Evolutionary conservation across 2,329 filamentous ascomycete species (phyloP), one percentile per base, ranked within the genome.

Genomic region (Pseudogymnoascus sp.): DNA sequence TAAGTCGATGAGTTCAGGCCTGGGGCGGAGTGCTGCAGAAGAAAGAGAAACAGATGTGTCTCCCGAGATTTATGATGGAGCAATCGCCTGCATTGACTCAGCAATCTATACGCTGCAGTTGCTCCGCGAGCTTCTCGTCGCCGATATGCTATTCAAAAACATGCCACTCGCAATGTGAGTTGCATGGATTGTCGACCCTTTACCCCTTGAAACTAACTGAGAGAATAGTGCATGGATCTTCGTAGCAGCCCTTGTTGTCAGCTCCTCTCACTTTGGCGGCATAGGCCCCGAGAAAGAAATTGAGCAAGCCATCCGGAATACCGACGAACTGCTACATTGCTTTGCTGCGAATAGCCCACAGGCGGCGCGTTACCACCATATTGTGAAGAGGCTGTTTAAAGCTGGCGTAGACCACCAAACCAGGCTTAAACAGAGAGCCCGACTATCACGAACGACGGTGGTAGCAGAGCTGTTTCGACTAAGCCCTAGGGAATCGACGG

Each of bases 131-230:
- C 59, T 60, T 31, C 25, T 50, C 6, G 14, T 50, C 10, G 42
- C 59, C 42, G 44, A 46, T 14, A 12, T 64, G 11, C 59, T 62
- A n/a, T 36, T 64, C 31, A 60, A 50, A 23, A 64, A 62, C 25
- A 64, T 64, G 63, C 61, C 59, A n/a, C 34, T 64, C 40, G 42
- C 59, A 14, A 64, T 61, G 63, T 62, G 42, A 12, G 59, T 62
- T 8, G 4, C 11, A 11, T 12, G 38, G 7, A 46, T 23, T 42
- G 38, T 21, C 18, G 42, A 21, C 59, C 5, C 37, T 44, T 14
- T 25, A 11, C 8, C 31, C 21, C 34, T n/a, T 18, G 34, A 44
- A 61, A 31, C 44, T 53, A 23, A 46, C 42, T 11, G 11, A 18
- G 61, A n/a, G 14, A 28, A 23, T 16, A 61, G 63, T 42, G 63